Evolutionary conservation across 1,139 yeast genomes (phyloP).

Genomic region (Ashbya aceris): DNA sequence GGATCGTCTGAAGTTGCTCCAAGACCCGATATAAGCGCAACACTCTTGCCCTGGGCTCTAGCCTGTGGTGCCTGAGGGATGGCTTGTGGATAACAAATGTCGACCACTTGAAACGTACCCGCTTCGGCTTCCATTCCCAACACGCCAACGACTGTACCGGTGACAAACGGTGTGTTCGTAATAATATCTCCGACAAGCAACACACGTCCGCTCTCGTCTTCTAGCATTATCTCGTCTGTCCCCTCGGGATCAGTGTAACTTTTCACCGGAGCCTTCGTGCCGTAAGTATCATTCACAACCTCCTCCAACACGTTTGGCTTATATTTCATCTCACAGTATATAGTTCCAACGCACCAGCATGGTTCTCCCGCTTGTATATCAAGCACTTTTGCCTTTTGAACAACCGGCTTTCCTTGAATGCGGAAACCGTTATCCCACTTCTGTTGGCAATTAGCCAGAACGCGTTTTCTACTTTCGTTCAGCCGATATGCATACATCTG

Average conservation of each 20-base stretch:
- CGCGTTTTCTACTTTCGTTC: constrained; percentile 43
- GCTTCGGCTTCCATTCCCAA: constrained; percentile 78
- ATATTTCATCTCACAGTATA: constrained; percentile 72
- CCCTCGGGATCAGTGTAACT: constrained; percentile 47
- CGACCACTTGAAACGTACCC: constrained; percentile 80
- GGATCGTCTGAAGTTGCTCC: constrained; percentile 39
- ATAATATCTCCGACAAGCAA: constrained; percentile 57
- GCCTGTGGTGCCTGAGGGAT: constrained; percentile 45
- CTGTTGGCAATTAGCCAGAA: constrained; percentile 38
- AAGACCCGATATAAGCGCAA: constrained; percentile 73
- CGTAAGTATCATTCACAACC: constrained; percentile 46
- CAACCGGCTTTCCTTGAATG: constrained; percentile 33
- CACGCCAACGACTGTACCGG: constrained; percentile 80
- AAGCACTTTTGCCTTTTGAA: constrained; percentile 51
- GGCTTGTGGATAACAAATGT: constrained; percentile 59
- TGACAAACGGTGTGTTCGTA: constrained; percentile 48
- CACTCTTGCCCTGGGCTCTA: constrained; percentile 21
- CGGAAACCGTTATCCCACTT: constrained; percentile 45
- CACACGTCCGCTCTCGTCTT: constrained; percentile 91
- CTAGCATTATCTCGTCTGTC: constrained; percentile 56
- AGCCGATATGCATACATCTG: constrained; percentile 63
- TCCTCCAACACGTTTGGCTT: constrained; percentile 82
- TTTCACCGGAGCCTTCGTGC: constrained; percentile 32
- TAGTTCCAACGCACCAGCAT: constrained; percentile 87
- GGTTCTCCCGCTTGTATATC: constrained; percentile 64